These are phyloP conservation scores for Diaporthe ampelina DNA, from an alignment of 2,329 filamentous ascomycete genomes.

Conservation along the genomic window DNA sequence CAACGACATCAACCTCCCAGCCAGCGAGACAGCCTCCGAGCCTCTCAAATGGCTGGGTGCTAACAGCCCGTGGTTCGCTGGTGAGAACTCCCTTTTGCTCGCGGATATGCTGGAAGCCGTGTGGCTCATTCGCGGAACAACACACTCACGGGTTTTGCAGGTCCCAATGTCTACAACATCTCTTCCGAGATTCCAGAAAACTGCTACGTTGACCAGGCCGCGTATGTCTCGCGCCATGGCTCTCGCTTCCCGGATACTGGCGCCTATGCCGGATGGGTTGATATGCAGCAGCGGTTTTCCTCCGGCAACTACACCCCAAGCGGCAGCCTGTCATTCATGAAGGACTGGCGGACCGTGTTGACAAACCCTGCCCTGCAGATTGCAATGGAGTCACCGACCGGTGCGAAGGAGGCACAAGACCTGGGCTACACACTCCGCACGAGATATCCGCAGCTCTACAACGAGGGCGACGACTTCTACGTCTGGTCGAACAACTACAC, in stretches of 20 bases:
- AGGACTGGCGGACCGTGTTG: conserved; percentile 70
- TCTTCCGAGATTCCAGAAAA: conserved; percentile 66
- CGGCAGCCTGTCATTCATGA: conserved; percentile 68
- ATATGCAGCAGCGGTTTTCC: conserved; percentile 63
- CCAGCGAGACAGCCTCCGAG: conserved; percentile 42
- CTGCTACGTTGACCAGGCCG: conserved; percentile 72
- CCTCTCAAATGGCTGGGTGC: conserved; percentile 59
- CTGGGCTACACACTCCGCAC: conserved; percentile 67
- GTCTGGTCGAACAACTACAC: conserved; percentile 78
- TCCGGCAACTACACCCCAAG: conserved; percentile 65
- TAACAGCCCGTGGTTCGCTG: conserved; percentile 67
- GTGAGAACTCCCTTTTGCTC: conserved; percentile 49
- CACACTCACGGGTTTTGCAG: conserved; percentile 49
- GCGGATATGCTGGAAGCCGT: neutral
- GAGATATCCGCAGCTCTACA: conserved; percentile 64
- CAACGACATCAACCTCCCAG: conserved; percentile 43
- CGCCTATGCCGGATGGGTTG: conserved; percentile 70
- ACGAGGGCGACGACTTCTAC: conserved; percentile 64
- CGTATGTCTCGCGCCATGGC: conserved; percentile 72
- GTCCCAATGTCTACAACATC: conserved; percentile 69
- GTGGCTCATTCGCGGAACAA: neutral
- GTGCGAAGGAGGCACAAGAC: conserved; percentile 72
- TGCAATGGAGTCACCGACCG: conserved; percentile 70
- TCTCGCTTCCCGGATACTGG: conserved; percentile 73
- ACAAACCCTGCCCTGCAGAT: conserved; percentile 69